These are phyloP conservation scores for Capsicum chinense DNA, from an alignment of 257 asterid genomes.

Conservation along the genomic window DNA sequence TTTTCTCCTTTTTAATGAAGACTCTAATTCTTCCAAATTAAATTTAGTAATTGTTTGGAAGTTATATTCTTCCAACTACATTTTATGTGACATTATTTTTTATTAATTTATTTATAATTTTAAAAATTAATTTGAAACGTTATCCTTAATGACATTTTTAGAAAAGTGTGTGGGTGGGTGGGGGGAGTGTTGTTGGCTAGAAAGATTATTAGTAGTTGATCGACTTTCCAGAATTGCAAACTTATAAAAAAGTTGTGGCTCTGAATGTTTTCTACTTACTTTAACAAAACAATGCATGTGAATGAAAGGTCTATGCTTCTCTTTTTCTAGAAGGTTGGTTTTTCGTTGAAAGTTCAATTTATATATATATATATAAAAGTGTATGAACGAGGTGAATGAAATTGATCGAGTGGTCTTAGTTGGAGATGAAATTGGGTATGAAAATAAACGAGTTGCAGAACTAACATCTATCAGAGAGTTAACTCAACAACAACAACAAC, in stretches of 20 bases:
- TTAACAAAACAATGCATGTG: slow-evolving; percentile 4
- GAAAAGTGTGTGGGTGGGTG: too few relatives aligned
- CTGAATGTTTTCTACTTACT: background rate
- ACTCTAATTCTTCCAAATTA: background rate
- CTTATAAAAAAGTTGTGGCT: slow-evolving; percentile 7
- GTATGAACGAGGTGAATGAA: background rate
- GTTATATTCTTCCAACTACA: background rate
- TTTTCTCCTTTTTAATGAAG: background rate
- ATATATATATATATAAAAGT: too few relatives aligned
- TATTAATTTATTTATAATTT: background rate
- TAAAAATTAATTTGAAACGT: background rate
- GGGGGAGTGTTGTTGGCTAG: background rate
- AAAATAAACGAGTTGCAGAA: too few relatives aligned
- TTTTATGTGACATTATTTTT: background rate
- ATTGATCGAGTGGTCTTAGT: too few relatives aligned
- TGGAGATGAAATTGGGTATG: too few relatives aligned
- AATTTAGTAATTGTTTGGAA: background rate
- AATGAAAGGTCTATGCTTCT: background rate
- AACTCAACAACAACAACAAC: too few relatives aligned
- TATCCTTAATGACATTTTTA: too few relatives aligned
- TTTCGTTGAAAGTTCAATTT: background rate
- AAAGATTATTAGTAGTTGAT: background rate
- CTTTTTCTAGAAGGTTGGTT: background rate
- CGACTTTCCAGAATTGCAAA: background rate
- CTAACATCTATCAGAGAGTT: too few relatives aligned